Evolutionary conservation across 1,139 yeast genomes (phyloP).

Genomic region (Lodderomyces pseudojiufengensis): DNA sequence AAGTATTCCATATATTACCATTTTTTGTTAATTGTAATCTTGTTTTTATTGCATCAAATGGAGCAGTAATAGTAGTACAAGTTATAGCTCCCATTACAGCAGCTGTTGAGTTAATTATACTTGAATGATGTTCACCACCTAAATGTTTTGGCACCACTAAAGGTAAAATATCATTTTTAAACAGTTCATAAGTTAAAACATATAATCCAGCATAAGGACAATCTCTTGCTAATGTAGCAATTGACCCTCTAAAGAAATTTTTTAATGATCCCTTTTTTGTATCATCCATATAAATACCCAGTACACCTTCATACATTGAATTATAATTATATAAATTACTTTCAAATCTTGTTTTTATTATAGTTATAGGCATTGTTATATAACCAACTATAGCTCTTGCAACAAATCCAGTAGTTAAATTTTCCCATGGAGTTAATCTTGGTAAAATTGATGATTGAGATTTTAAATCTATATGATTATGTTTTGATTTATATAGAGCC

Average conservation of each 20-base stretch:
- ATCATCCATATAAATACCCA: conserved; percentile 46
- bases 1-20: conserved; percentile 24
- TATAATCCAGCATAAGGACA: conserved; percentile 96
- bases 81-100: conserved; percentile 74
- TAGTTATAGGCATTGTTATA: conserved; percentile 95
- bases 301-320: conserved; percentile 60
- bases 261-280: conserved; percentile 30
- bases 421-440: conserved; percentile 63
- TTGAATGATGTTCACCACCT: conserved; percentile 27
- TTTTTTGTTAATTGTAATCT: conserved; percentile 62
- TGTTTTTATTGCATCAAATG: conserved; percentile 92
- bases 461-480: conserved; percentile 9
- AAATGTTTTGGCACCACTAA: conserved; percentile 9
- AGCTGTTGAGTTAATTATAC: conserved; percentile 62
- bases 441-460: conserved; percentile 50
- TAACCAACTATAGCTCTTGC: conserved; percentile 83
- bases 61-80: conserved; percentile 87
- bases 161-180: conserved; percentile 44
- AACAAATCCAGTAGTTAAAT: conserved; percentile 71
- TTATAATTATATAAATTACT: conserved; percentile 68
- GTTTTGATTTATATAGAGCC: conserved; percentile 29
- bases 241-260: conserved; percentile 84
- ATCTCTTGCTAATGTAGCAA: conserved; percentile 85
- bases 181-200: conserved; percentile 75
- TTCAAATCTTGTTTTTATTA: conserved; percentile 87